phyloP scores from a whole-genome alignment of 179 eudicot genomes.

The Amaranthus tricolor region DNA sequence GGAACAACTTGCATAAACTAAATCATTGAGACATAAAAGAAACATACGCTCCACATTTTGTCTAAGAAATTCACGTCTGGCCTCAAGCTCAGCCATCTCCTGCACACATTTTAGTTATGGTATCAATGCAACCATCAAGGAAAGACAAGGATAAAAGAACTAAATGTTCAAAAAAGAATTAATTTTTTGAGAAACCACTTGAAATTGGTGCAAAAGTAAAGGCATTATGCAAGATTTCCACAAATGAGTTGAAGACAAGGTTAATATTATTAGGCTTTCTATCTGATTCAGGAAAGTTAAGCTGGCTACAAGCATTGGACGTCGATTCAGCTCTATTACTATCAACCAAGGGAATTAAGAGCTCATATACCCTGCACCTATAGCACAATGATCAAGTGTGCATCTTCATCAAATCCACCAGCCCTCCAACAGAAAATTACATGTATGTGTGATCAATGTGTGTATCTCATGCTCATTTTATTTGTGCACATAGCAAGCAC shows the following conservation, averaged over 20 bases:
- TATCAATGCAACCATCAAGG: slow-evolving; percentile 12
- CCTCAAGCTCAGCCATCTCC: slow-evolving; percentile 92
- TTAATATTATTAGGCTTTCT: not conserved
- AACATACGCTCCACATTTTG: slow-evolving; percentile 83
- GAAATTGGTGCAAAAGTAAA: not conserved
- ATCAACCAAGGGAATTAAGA: not conserved
- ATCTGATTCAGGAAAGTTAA: not conserved
- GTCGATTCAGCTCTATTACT: not conserved
- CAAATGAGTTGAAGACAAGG: not conserved
- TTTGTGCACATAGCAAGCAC: not conserved
- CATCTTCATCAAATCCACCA: not conserved
- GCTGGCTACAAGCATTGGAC: not conserved
- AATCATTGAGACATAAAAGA: slow-evolving; percentile 12
- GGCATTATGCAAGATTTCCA: not conserved
- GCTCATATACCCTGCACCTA: not conserved
- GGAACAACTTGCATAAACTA: slow-evolving; percentile 11
- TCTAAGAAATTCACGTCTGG: slow-evolving; percentile 72
- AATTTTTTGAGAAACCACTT: not conserved
- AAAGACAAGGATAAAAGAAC: not conserved
- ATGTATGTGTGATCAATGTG: not conserved
- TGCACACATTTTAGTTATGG: slow-evolving; percentile 32
- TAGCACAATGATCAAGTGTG: not conserved
- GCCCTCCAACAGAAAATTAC: not conserved
- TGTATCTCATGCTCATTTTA: not conserved
- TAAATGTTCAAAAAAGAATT: not conserved